Base-by-base conservation (phyloP, 768 basidiomycete species). In the Lactarius evosmus region DNA sequence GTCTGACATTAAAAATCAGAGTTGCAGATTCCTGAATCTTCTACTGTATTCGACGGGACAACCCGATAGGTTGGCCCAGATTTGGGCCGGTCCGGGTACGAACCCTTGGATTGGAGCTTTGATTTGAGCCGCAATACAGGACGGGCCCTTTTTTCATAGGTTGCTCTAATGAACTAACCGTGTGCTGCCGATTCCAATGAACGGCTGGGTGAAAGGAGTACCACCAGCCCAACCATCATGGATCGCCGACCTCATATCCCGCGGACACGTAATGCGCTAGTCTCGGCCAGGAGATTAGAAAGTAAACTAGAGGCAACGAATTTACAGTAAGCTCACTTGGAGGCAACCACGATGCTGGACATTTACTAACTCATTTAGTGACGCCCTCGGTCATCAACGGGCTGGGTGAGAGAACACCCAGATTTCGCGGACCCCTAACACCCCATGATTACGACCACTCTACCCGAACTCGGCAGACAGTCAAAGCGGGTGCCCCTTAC, bases 301-400 rank as follows among this genome's bases (percentile, higher is more conserved):
- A 9, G 9, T 22, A 19, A n/a, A 38, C 38, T 17, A 40, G 38
- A 40, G 38, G 38, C 38, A 40, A 5, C 17, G 38, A 17, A 17
- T 17, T 17, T 16, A 38, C 9, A 38, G 36, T 17, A 38, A 17
- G 36, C 36, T 16, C 14, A 17, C 16, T 38, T n/a, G 41, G 22
- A 46, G 7, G 41, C 22, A 25, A 4, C 51, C 29, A 17, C 1
- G 7, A 7, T 49, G n/a, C 7, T 22, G n/a, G 11, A n/a, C 44
- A 16, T 41, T 29, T 32, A 32, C 55, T 51, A 36, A 56, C 29
- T 38, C 16, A 12, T 27, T 17, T 40, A 8, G 27, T 29, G 27
- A 29, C 32, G 27, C n/a, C 25, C 22, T n/a, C 63, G 54, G 64
- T 27, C 49, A 61, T 61, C 22, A 3, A 29, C 64, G 64, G 64